These are phyloP conservation scores for maize (Zea mays) DNA, from an alignment of 176 grass and related monocot genomes.

Conservation along the genomic window DNA sequence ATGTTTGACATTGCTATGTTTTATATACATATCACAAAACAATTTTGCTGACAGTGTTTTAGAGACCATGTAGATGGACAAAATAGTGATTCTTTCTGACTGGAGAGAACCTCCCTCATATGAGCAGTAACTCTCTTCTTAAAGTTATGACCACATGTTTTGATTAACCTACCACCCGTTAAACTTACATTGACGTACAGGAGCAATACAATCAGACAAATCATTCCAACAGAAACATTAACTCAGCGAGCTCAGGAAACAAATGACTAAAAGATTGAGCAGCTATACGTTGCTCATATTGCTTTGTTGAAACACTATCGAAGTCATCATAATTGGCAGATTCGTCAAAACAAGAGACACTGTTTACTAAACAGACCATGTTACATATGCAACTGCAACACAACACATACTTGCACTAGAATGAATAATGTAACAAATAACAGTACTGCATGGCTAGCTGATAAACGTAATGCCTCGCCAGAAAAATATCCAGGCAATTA, in stretches of 20 bases:
- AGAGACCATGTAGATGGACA: not conserved
- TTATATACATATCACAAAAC: slow-evolving; percentile 1
- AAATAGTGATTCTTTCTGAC: not conserved
- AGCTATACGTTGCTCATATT: slow-evolving; percentile 25
- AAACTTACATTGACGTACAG: not conserved
- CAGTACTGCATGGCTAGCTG: not conserved
- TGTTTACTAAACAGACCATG: slow-evolving; percentile 11
- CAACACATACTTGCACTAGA: slow-evolving; percentile 8
- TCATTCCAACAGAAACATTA: slow-evolving; percentile 23
- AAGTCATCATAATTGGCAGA: slow-evolving; percentile 6
- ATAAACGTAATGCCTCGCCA: not conserved
- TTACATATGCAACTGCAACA: slow-evolving; percentile 16
- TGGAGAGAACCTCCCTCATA: not conserved
- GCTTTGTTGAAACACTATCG: slow-evolving; percentile 21
- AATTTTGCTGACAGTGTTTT: not conserved
- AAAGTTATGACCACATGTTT: slow-evolving; percentile 23
- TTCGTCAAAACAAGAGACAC: slow-evolving; percentile 1
- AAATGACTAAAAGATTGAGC: not conserved
- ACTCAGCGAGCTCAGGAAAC: not conserved
- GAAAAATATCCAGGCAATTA: slow-evolving; percentile 6
- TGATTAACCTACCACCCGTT: slow-evolving; percentile 2
- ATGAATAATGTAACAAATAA: not conserved
- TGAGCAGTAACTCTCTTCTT: not conserved
- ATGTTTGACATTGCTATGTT: not conserved
- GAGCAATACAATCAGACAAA: slow-evolving; percentile 3